Base-by-base conservation (phyloP, 2,329 filamentous ascomycete species). In the Penicillium sp. region DNA sequence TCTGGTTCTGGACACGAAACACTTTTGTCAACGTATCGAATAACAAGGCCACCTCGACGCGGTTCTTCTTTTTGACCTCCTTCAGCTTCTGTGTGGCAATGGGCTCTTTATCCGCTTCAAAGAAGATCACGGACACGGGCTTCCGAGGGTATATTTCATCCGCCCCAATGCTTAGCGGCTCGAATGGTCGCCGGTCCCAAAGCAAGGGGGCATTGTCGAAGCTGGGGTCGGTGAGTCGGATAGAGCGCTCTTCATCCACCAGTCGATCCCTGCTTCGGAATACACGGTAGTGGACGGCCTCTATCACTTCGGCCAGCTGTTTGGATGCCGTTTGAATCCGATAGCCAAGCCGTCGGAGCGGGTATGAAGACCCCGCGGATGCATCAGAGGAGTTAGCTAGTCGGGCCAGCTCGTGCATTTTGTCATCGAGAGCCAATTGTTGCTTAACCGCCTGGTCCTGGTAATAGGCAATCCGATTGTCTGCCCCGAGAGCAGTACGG, bases 121-220 rank as follows among this genome's bases (percentile, higher is more conserved):
- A 70, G 54, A 71, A 71, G 8, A 73, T 46, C 10, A 74, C 52
- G 0, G 68, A 64, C 6, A 68, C 64, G 6, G 73, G 59, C 5
- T 58, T 54, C 3, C 80, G 75, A 1, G 90, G 90, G 67, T 80
- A 90, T 62, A 90, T 87, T 58, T 96, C 91, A 1, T 80, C 64
- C 0, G 70, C 45, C 4, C 75, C 54, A 2, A 83, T 80, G 20
- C 75, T 69, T 13, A 96, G 75, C 0, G 90, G 88, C 62, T 96
- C 90, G 62, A 84, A 85, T 2, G 77, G 73, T 13, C 91, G 84
- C 1, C 81, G 79, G 68, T 96, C 90, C 84, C 86, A 92, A 21
- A 78, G 62, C 3, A 93, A 69, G 1, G 79, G 61, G 0, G 84
- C 81, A 1, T 68, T 80, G 75, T 43, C 73, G 67, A 61, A 80